A percentile compares a stretch with the other conserved stretches of the same genome.
phyloP scores from a whole-genome alignment of 768 basidiomycete genomes.

The Scleroderma citrinum region DNA sequence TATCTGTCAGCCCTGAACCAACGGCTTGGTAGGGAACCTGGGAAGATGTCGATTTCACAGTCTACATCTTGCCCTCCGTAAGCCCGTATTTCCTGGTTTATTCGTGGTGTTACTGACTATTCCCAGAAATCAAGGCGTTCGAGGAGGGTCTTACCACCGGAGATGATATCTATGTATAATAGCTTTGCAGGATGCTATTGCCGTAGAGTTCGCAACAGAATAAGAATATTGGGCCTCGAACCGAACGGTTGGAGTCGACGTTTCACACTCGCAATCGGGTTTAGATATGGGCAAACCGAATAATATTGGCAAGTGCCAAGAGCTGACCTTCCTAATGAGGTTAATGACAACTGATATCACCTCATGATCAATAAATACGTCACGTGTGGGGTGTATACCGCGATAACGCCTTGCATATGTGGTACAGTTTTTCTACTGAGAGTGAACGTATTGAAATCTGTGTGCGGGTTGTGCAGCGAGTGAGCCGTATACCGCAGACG shows the following conservation, averaged over 20 bases:
- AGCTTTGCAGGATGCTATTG: not conserved
- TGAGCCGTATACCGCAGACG: not conserved
- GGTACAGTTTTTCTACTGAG: too few relatives aligned
- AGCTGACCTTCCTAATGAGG: too few relatives aligned
- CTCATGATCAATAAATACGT: slow-evolving; percentile 4
- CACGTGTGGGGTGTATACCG: not conserved
- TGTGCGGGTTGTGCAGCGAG: too few relatives aligned
- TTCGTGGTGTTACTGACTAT: not conserved
- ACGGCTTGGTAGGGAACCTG: slow-evolving; percentile 13
- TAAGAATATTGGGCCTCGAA: too few relatives aligned
- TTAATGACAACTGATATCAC: not conserved
- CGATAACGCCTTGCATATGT: not conserved
- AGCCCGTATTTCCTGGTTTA: not conserved
- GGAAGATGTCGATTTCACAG: slow-evolving; percentile 21
- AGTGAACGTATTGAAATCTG: too few relatives aligned
- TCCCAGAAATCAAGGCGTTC: slow-evolving; percentile 26
- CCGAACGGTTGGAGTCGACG: too few relatives aligned
- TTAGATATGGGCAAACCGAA: too few relatives aligned
- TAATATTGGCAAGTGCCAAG: too few relatives aligned
- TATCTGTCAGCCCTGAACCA: not conserved
- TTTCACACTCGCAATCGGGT: too few relatives aligned
- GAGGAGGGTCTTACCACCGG: slow-evolving; percentile 20
- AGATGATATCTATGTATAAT: slow-evolving; percentile 6
- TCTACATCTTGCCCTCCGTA: slow-evolving; percentile 27
- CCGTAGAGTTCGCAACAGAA: not conserved